Evolutionary conservation across 2,329 filamentous ascomycete genomes (phyloP).

Genomic region (Microsporum ferrugineum): DNA sequence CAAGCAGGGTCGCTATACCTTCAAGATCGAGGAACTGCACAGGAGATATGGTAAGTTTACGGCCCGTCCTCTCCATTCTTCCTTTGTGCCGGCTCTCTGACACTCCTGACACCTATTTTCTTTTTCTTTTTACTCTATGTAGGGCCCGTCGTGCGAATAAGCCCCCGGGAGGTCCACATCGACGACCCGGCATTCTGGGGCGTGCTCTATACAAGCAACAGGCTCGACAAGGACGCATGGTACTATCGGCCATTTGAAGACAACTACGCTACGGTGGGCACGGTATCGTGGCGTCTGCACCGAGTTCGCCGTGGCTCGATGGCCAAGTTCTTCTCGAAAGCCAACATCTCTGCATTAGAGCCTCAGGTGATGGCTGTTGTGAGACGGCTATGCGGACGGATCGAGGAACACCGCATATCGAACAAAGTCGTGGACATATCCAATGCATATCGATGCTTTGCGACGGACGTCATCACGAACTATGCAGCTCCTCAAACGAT

Average conservation of each 20-base stretch:
- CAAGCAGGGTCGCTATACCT: conserved; percentile 11
- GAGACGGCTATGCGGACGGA: not conserved
- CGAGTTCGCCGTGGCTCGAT: conserved; percentile 20
- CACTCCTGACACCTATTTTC: not conserved
- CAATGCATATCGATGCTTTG: not conserved
- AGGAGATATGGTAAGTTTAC: conserved; percentile 16
- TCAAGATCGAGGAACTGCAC: conserved; percentile 16
- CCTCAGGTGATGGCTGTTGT: not conserved
- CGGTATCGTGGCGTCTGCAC: conserved; percentile 18
- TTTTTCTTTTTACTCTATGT: not conserved
- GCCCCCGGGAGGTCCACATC: conserved; percentile 18
- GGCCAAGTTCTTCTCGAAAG: conserved; percentile 20
- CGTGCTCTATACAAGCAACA: conserved; percentile 13
- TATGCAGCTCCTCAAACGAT: conserved; percentile 14
- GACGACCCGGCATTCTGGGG: conserved; percentile 17
- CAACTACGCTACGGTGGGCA: conserved; percentile 14
- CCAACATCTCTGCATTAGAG: conserved; percentile 14
- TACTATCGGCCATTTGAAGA: not conserved
- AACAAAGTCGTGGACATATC: not conserved
- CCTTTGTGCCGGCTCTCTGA: too few species aligned
- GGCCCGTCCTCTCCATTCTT: not conserved
- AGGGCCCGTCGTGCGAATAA: conserved; percentile 20
- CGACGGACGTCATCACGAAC: conserved; percentile 20
- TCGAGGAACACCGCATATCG: not conserved
- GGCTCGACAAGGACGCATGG: not conserved